Evolutionary conservation across 257 asterid genomes (phyloP).

Genomic region (Gentiana straminea): DNA sequence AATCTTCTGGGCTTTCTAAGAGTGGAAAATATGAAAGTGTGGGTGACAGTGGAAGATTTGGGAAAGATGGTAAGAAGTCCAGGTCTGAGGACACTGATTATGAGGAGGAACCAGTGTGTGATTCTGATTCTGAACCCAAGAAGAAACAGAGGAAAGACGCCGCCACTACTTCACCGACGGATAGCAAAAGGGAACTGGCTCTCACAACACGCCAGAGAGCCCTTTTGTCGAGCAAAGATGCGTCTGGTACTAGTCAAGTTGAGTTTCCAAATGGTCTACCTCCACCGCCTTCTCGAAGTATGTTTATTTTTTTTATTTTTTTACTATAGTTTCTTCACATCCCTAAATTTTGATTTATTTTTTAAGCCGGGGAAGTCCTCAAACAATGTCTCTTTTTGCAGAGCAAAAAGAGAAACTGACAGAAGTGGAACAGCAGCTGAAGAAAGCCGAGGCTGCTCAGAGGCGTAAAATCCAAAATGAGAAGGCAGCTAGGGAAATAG

Average conservation of each 20-base stretch:
- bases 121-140: slow-evolving; percentile 48
- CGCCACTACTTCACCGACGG: slow-evolving; percentile 42
- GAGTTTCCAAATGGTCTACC: slow-evolving; percentile 47
- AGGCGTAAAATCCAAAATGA: slow-evolving; percentile 38
- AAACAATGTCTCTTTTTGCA: slow-evolving; percentile 9
- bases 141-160: slow-evolving; percentile 59
- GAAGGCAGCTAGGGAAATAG: slow-evolving; percentile 36
- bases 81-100: slow-evolving; percentile 49
- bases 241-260: slow-evolving; percentile 21
- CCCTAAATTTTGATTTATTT: slow-evolving; percentile 1
- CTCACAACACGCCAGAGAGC: slow-evolving; percentile 87
- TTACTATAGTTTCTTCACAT: background rate
- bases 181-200: slow-evolving; percentile 63
- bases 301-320: slow-evolving; percentile 5
- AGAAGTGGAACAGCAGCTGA: slow-evolving; percentile 39
- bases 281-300: slow-evolving; percentile 36
- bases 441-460: slow-evolving; percentile 40
- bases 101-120: slow-evolving; percentile 41
- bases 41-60: slow-evolving; percentile 35
- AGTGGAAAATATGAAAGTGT: slow-evolving; percentile 29
- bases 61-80: slow-evolving; percentile 32
- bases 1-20: slow-evolving; percentile 23
- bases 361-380: background rate
- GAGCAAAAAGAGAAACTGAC: slow-evolving; percentile 41
- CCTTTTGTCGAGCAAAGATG: slow-evolving; percentile 34